Base-by-base conservation (phyloP, 1,139 yeast genomes). In the Yamadazyma siamensis region DNA sequence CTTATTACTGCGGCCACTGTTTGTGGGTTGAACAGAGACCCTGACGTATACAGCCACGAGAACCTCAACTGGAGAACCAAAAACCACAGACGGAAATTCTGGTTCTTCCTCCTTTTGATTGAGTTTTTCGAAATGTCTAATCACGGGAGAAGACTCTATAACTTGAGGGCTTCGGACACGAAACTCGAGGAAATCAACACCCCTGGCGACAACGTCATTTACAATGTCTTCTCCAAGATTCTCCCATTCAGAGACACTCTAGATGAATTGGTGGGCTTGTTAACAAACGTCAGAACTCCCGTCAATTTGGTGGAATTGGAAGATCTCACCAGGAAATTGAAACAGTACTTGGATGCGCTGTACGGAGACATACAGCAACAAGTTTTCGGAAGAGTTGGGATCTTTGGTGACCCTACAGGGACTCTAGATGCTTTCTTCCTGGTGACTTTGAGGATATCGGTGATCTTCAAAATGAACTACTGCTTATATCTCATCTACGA, bases 1-100 rank as follows among this genome's bases (percentile, higher is more conserved):
- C 45, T 77, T 27, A 49, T 73, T 2, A 74, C 71, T 36, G 61
- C 68, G 56, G 80, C 74, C 0, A 58, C 61, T 26, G 59, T 75
- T 0, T 53, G 75, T 27, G 80, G 81, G 0, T 43, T 77, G 17
- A 71, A 77, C 49, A 54, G 79, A 28, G 81, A 76, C 38, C 78
- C 75, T 3, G 51, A 46, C 16, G 21, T 40, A 12, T 59, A 44
- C 19, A 59, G 56, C 21, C 59, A 54, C 12, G 63, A 54, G 15
- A 36, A 49, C 5, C 33, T 48, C 6, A 51, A 50, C 35, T 53
- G 57, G 39, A 42, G 52, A 23, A 39, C 49, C n/a, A 58, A 64
- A 25, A 61, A 60, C 37, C 50, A 66, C 18, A 61, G 71, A 50
- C 57, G 83, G 39, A 75, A 74, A 36, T 56, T 76, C 59, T 64